These are phyloP conservation scores for Penicillium paneum DNA, from an alignment of 2,329 filamentous ascomycete species.

Conservation along the genomic window DNA sequence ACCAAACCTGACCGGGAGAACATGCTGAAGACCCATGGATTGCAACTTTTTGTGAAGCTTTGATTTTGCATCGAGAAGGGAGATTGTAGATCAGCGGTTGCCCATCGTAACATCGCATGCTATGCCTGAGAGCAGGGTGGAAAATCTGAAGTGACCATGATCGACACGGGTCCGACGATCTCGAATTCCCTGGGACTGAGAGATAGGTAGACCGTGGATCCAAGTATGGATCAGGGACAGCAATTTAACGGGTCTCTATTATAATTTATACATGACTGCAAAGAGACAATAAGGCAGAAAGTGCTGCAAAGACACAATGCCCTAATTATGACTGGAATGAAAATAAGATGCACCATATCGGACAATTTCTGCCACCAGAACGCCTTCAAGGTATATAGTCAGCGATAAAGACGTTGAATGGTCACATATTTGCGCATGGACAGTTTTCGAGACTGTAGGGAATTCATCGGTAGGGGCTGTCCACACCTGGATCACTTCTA, in stretches of 20 bases:
- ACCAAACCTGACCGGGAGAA: not conserved
- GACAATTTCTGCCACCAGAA: not conserved
- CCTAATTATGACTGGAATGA: no score
- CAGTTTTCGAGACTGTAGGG: not conserved
- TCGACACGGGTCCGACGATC: not conserved
- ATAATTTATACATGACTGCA: not conserved
- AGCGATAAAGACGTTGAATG: not conserved
- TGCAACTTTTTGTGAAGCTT: not conserved
- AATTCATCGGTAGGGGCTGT: not conserved
- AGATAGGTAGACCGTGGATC: not conserved
- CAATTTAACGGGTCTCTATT: not conserved
- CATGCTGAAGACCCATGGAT: not conserved
- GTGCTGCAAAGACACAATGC: no score
- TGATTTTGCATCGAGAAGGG: not conserved
- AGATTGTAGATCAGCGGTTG: constrained; percentile 4
- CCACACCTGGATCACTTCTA: not conserved
- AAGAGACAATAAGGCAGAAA: not conserved
- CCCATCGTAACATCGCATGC: constrained; percentile 2
- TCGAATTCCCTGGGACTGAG: not conserved
- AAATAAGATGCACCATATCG: not conserved
- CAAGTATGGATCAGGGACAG: not conserved
- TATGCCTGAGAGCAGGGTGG: not conserved
- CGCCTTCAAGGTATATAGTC: not conserved
- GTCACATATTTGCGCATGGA: not conserved
- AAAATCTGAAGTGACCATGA: not conserved